A percentile compares a stretch with the other conserved stretches of the same genome.
phyloP scores from a whole-genome alignment of 208 protist species.

The Porcisia deanei region DNA sequence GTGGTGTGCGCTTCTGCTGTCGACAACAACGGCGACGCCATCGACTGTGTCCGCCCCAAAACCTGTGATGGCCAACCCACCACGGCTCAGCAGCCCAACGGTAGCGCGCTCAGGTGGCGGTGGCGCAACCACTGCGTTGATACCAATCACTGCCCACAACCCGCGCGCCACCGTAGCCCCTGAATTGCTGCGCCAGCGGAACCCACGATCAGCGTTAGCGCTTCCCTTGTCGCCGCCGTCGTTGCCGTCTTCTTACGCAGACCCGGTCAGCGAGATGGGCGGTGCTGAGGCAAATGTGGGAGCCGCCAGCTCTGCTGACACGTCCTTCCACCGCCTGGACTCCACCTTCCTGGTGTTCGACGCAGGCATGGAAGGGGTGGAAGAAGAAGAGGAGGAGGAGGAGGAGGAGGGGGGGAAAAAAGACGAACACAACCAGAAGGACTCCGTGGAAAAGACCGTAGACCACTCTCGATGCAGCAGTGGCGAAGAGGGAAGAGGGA shows the following conservation, averaged over 20 bases:
- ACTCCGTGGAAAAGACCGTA: neutral
- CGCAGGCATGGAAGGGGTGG: conserved; percentile 1
- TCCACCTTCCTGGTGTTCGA: conserved; percentile 19
- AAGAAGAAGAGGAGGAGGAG: conserved; percentile 7
- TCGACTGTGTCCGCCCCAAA: neutral
- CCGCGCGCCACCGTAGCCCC: neutral
- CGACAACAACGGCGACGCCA: conserved; percentile 18
- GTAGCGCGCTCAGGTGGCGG: neutral
- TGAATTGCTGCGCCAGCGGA: neutral
- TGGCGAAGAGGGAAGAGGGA: neutral
- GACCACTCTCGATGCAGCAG: neutral
- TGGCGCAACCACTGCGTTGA: neutral
- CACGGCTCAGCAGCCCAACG: neutral
- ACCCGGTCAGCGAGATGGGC: neutral
- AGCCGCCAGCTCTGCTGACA: conserved; percentile 10
- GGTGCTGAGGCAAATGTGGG: conserved; percentile 2
- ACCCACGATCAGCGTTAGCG: neutral
- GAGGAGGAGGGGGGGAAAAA: neutral
- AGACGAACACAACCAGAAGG: neutral
- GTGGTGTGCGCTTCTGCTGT: conserved; percentile 52
- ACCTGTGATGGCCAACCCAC: neutral
- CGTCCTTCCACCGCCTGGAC: conserved; percentile 25
- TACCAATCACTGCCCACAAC: neutral
- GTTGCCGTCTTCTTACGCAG: neutral
- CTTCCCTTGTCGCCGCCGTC: neutral